phyloP scores from a whole-genome alignment of 306 rosid genomes.

The Vigna unguiculata region DNA sequence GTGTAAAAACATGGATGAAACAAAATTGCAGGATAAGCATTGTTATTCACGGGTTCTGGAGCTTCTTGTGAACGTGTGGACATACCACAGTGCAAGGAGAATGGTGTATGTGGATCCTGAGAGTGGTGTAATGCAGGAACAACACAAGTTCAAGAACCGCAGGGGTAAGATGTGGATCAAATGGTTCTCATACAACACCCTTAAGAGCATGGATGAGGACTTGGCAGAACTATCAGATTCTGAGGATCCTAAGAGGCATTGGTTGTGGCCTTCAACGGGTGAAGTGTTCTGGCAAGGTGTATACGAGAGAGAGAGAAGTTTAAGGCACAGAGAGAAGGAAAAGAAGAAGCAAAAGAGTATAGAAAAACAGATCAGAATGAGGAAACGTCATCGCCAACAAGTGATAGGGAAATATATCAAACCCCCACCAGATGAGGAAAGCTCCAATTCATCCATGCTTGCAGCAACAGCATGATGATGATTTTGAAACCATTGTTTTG shows the following conservation, averaged over 20 bases:
- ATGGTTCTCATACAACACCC: conserved; percentile 75
- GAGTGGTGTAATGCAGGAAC: conserved; percentile 86
- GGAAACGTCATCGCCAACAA: conserved; percentile 75
- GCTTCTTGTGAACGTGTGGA: conserved; percentile 87
- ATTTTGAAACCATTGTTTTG: conserved; percentile 33
- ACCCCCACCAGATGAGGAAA: conserved; percentile 75
- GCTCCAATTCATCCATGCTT: conserved; percentile 58
- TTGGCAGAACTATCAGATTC: conserved; percentile 81
- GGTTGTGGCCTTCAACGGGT: conserved; percentile 98
- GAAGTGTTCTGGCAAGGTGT: conserved; percentile 95
- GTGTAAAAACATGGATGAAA: conserved; percentile 18
- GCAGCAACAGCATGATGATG: conserved; percentile 25
- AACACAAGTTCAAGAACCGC: conserved; percentile 74
- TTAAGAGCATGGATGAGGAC: conserved; percentile 97
- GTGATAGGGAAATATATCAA: conserved; percentile 90
- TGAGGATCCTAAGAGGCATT: conserved; percentile 59
- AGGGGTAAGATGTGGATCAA: conserved; percentile 87
- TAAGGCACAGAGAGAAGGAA: conserved; percentile 78
- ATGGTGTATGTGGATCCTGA: conserved; percentile 82
- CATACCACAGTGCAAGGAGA: conserved; percentile 88
- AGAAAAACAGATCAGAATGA: conserved; percentile 75
- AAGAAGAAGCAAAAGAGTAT: conserved; percentile 78
- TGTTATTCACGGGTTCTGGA: conserved; percentile 94
- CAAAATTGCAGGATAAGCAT: conserved; percentile 75
- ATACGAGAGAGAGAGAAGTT: conserved; percentile 73